These are phyloP conservation scores for Tetrahymena elliotti DNA, from an alignment of 73 alveolate species.

Conservation along the genomic window DNA sequence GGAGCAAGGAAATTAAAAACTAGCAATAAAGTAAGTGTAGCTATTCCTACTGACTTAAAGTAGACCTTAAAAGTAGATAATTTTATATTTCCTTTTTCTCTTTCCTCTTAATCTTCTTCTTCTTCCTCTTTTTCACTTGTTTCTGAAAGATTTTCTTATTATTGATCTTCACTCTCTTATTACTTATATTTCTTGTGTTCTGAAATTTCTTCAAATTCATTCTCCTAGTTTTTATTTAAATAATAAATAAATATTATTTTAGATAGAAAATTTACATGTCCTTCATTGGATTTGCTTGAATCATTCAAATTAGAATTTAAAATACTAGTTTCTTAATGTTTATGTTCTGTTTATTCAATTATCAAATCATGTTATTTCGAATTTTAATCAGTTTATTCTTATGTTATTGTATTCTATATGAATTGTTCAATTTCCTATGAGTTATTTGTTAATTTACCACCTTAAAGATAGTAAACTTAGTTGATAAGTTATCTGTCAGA, in stretches of 20 bases:
- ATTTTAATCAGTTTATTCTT: not conserved
- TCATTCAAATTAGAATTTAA: no score
- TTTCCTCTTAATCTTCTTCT: slow-evolving; percentile 44
- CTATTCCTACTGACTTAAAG: not conserved
- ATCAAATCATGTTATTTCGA: not conserved
- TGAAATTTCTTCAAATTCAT: not conserved
- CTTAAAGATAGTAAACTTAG: slow-evolving; percentile 4
- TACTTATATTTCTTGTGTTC: not conserved
- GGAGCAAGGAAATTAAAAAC: not conserved
- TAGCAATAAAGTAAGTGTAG: not conserved
- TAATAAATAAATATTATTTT: no score
- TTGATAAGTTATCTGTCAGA: slow-evolving; percentile 11
- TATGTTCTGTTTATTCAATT: not conserved
- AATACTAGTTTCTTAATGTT: no score
- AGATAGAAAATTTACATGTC: no score
- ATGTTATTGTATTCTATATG: slow-evolving; percentile 25
- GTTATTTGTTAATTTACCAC: slow-evolving; percentile 4
- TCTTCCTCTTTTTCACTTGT: not conserved
- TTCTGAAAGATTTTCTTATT: not conserved
- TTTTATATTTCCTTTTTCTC: slow-evolving; percentile 38
- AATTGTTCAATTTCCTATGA: slow-evolving; percentile 62
- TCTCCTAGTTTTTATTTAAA: no score
- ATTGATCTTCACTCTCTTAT: no score
- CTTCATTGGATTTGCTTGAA: no score
- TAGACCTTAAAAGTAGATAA: slow-evolving; percentile 12